Base-by-base conservation (phyloP, 257 asterid genomes). In the Nicotiana sylvestris region DNA sequence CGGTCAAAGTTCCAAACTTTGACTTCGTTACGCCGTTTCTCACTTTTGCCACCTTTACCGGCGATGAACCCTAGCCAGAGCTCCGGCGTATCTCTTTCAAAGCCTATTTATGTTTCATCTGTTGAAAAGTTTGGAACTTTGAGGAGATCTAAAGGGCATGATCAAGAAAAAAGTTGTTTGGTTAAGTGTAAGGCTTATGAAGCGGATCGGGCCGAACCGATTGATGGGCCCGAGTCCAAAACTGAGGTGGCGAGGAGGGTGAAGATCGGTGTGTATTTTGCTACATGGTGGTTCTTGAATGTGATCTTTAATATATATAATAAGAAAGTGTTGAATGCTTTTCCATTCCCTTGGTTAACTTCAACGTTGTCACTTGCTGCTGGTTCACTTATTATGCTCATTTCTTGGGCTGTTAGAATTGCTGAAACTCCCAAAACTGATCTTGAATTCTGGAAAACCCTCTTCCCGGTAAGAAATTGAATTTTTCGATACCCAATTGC, bases 251-350 rank as follows among this genome's bases (percentile, higher is more conserved):
- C 97, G 6, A 90, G 94, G 90, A 96, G 69, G 82, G 10, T 89
- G 76, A 96, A 94, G 90, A 96, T 96, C 85, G 99, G 98, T 32
- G 77, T 94, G 17, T 94, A 93, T 81, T 96, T 96, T 74, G 99
- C 97, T 13, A 90, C 96, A 8, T 96, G 99, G 99, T 96, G 99
- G 99, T 91, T 88, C 21, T 86, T 96, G 92, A 96, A 96, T 83
- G 98, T 96, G 85, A 78, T 96, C 25, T 96, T 96, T 86, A 96
- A 94, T 83, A 96, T 96, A 10, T 96, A 96, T 78, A 96, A 96
- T 81, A 96, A 96, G 82, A 96, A 96, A 81, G 99, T 96, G 87
- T 83, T 96, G 92, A 96, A 94, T 87, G 97, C 93, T 46, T 96
- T 86, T 55, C 96, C 97, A 1, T 96, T 89, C 58, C 99, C 99